Evolutionary conservation across 208 protist genomes (phyloP).

Genomic region (Leishmania guyanensis): DNA sequence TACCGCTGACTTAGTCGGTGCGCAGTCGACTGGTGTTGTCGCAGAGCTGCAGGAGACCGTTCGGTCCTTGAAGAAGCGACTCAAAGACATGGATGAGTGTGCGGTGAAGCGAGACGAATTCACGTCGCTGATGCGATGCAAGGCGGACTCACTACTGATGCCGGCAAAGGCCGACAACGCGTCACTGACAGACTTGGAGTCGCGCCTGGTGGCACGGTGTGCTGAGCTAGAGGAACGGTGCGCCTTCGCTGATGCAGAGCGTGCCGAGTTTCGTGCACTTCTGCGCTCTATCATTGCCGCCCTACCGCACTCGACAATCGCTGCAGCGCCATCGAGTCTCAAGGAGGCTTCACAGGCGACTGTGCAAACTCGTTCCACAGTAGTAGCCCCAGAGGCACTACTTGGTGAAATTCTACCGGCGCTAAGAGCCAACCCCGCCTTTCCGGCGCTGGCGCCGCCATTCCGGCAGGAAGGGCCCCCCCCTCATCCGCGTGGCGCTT

Average conservation of each 20-base stretch:
- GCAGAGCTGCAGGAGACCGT: conserved; percentile 27
- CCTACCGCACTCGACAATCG: conserved; percentile 4
- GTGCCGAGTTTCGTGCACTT: conserved; percentile 66
- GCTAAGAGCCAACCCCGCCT: background rate
- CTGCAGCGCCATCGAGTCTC: background rate
- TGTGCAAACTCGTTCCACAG: too few relatives aligned
- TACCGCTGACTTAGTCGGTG: conserved; percentile 4
- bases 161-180: conserved; percentile 61
- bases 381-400: background rate
- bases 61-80: conserved; percentile 26
- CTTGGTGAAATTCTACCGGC: conserved; percentile 24
- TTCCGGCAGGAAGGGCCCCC: background rate
- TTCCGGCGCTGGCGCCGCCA: background rate
- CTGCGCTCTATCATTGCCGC: conserved; percentile 48
- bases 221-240: conserved; percentile 78
- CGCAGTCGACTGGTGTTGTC: background rate
- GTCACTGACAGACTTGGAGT: conserved; percentile 56
- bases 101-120: conserved; percentile 61
- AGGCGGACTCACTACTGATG: conserved; percentile 55
- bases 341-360: background rate
- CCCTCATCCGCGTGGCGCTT: background rate
- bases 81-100: conserved; percentile 51
- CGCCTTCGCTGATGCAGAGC: conserved; percentile 75
- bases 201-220: conserved; percentile 47
- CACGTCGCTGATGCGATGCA: conserved; percentile 43